A percentile compares a stretch with the other conserved stretches of the same genome.
Conservation (phyloP, 257 asterid species). For the Knoxia roxburghii region DNA sequence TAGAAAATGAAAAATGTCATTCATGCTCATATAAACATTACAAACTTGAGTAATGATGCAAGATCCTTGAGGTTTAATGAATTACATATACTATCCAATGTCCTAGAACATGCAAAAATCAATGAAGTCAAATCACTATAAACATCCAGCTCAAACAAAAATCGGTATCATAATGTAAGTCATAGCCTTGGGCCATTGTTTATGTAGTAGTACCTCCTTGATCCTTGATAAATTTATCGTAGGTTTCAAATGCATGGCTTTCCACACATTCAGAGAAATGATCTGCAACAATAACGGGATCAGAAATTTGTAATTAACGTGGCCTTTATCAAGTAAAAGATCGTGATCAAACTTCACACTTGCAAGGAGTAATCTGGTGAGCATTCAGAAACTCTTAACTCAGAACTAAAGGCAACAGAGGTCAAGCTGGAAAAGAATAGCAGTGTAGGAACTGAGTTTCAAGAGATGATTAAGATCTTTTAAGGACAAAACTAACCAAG, state of each 20-base stretch:
- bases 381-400: not conserved
- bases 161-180: not conserved
- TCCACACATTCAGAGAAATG: slow-evolving; percentile 98
- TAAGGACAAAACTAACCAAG: not conserved
- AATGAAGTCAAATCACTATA: too few species aligned
- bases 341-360: not conserved
- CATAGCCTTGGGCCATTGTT: not conserved
- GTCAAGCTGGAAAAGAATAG: not conserved
- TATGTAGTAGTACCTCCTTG: slow-evolving; percentile 51
- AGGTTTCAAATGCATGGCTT: slow-evolving; percentile 90
- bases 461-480: not conserved
- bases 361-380: not conserved
- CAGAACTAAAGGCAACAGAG: not conserved
- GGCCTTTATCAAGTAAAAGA: not conserved
- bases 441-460: not conserved
- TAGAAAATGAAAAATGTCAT: not conserved
- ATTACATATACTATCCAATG: not conserved
- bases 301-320: not conserved
- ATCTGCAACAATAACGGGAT: slow-evolving; percentile 40
- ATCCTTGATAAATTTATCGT: slow-evolving; percentile 80
- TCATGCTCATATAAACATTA: not conserved
- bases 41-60: not conserved
- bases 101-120: not conserved
- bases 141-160: too few species aligned
- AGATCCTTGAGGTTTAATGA: not conserved